Evolutionary conservation across 352 stramenopile genomes (phyloP).

Genomic region (Phytophthora palmivora): DNA sequence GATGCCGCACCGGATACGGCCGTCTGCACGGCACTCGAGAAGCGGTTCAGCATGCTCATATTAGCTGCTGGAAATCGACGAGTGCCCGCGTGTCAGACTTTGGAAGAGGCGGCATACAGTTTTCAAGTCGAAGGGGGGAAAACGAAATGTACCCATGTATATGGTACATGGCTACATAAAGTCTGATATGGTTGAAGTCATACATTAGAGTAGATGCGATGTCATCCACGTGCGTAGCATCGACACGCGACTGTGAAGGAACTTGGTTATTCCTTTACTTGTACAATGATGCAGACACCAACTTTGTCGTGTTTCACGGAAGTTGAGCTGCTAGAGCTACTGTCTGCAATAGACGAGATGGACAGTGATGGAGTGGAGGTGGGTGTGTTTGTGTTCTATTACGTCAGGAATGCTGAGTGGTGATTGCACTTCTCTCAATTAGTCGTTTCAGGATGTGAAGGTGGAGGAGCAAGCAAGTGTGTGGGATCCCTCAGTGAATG

Average conservation of each 20-base stretch:
- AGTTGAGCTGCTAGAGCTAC: conserved; percentile 51
- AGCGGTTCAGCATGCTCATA: conserved; percentile 78
- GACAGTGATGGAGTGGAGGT: not conserved
- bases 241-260: conserved; percentile 13
- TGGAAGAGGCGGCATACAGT: conserved; percentile 7
- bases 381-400: not conserved
- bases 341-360: conserved; percentile 31
- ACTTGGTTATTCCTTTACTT: conserved; percentile 2
- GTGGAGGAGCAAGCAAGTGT: conserved; percentile 11
- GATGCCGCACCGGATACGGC: conserved; percentile 57
- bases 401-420: not conserved
- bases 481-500: conserved; percentile 11
- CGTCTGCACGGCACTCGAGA: conserved; percentile 77
- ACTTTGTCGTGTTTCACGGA: conserved; percentile 47
- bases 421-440: not conserved
- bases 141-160: not conserved
- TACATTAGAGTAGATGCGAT: no score
- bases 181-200: no score
- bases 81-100: conserved; percentile 9
- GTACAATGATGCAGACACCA: not conserved
- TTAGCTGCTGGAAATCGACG: not conserved
- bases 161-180: conserved; percentile 14
- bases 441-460: conserved; percentile 5
- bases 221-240: conserved; percentile 17
- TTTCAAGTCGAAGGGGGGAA: conserved; percentile 8